Base-by-base conservation (phyloP, 1,284 basidiomycete species). In the Apiotrichum sp. region DNA sequence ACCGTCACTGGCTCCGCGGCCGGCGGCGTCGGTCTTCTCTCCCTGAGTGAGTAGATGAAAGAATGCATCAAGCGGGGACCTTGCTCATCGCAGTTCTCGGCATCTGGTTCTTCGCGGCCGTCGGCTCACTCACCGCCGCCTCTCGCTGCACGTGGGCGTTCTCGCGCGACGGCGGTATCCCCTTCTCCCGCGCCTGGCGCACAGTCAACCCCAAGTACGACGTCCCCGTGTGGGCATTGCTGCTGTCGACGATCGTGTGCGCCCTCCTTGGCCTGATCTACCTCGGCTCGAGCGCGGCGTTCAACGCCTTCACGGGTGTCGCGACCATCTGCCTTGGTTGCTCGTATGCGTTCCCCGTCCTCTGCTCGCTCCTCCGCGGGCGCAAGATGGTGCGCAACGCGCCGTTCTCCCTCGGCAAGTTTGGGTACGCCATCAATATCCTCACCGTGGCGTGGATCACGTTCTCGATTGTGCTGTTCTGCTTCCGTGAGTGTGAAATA, bases 91-190 rank as follows among this genome's bases (percentile, higher is more conserved):
- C 49, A 68, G 69, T 80, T 57, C 71, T 80, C 43, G 78, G 77
- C 29, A 76, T 79, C 54, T 77, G 76, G 65, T 60, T 75, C 35
- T 79, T 80, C 57, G 78, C 78, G 3, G 68, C 74, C 5, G 72
- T 80, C 46, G 78, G 78, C 3, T 74, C 75, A 7, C 65, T 79
- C 13, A 79, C 78, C 22, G 61, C 61, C 41, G 61, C 61, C 3
- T 56, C 55, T 35, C 52, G 61, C 16, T 59, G 57, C 44, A 62
- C 57, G 1, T 62, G 61, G 61, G 61, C 61, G 0, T 79, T 79
- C 60, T 62, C 72, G n/a, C 71, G 78, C 35, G 78, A 79, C 52
- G 77, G 76, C 35, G 77, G 74, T 47, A 72, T 78, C 39, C 76
- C 77, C 6, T 71, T 74, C 46, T 64, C 63, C 55, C 56, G 58